These are phyloP conservation scores for Mortierella sp. DNA, from an alignment of 371 early-diverging fungal species.

Conservation along the genomic window DNA sequence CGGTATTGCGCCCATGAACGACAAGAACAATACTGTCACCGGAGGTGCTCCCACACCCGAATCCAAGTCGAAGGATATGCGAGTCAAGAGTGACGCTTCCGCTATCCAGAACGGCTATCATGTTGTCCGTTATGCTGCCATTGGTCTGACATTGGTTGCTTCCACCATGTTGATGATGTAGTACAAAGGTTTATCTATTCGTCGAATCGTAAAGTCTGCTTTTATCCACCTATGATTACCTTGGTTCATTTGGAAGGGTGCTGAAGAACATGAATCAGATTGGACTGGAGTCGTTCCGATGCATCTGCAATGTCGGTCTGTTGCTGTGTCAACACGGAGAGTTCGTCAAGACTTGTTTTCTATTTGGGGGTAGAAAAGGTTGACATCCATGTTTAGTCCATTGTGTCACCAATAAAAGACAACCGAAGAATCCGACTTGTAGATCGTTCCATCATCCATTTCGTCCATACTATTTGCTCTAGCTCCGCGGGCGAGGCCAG, in stretches of 20 bases:
- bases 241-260: constrained; percentile 2
- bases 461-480: constrained; percentile 2
- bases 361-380: background rate
- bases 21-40: background rate
- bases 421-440: too few relatives aligned
- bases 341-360: constrained; percentile 15
- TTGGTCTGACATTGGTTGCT: constrained; percentile 16
- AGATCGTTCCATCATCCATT: too few relatives aligned
- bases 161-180: constrained; percentile 25
- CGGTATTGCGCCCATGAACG: background rate
- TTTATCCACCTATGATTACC: background rate
- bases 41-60: background rate
- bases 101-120: constrained; percentile 3
- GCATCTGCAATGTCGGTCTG: constrained; percentile 17
- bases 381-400: background rate
- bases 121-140: constrained; percentile 4
- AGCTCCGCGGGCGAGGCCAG: constrained; percentile 6
- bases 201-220: background rate
- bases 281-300: constrained; percentile 15
- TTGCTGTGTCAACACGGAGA: constrained; percentile 6
- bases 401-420: background rate
- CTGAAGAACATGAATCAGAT: constrained; percentile 3
- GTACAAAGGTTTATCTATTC: too few relatives aligned
- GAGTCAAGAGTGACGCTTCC: constrained; percentile 9
- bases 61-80: constrained; percentile 3